A percentile compares a stretch with the other conserved stretches of the same genome.
phyloP scores from a whole-genome alignment of 2,329 filamentous ascomycete species.

The Diplodia intermedia region DNA sequence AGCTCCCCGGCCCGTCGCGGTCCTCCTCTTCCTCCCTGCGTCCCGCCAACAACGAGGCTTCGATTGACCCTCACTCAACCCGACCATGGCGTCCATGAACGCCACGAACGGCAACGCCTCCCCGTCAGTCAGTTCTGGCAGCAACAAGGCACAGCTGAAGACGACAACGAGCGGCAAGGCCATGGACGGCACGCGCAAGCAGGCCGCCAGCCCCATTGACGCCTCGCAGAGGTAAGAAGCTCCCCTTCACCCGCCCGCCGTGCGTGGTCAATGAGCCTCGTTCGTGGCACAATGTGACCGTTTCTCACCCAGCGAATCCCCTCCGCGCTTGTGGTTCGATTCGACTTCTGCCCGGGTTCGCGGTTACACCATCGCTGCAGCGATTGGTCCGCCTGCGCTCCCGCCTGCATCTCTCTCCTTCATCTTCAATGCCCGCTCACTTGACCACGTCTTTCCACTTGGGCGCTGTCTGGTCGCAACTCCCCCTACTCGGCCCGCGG shows the following conservation, averaged over 20 bases:
- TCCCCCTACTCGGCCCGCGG: neutral
- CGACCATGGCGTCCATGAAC: constrained; percentile 31
- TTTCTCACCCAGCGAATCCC: constrained; percentile 20
- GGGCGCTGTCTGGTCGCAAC: neutral
- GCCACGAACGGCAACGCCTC: constrained; percentile 41
- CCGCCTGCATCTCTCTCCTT: constrained; percentile 29
- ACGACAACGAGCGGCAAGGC: constrained; percentile 58
- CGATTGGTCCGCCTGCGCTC: constrained; percentile 29
- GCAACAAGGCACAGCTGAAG: constrained; percentile 56
- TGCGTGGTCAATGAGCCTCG: constrained; percentile 25
- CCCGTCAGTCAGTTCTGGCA: constrained; percentile 47
- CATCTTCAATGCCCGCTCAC: constrained; percentile 20
- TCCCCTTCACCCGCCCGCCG: constrained; percentile 17
- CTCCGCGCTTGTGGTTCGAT: constrained; percentile 32
- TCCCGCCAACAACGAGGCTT: constrained; percentile 35
- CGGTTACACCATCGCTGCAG: constrained; percentile 31
- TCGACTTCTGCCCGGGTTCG: constrained; percentile 30
- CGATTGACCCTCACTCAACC: constrained; percentile 25
- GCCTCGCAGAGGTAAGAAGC: constrained; percentile 60
- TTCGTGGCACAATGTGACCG: constrained; percentile 31
- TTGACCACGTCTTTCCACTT: neutral
- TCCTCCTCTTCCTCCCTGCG: constrained; percentile 31
- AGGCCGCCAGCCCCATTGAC: constrained; percentile 62
- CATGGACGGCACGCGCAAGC: constrained; percentile 61
- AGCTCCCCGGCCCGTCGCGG: constrained; percentile 32